Evolutionary conservation across 306 rosid genomes (phyloP), one percentile per base, ranked within the genome.

Genomic region (Malus orientalis): DNA sequence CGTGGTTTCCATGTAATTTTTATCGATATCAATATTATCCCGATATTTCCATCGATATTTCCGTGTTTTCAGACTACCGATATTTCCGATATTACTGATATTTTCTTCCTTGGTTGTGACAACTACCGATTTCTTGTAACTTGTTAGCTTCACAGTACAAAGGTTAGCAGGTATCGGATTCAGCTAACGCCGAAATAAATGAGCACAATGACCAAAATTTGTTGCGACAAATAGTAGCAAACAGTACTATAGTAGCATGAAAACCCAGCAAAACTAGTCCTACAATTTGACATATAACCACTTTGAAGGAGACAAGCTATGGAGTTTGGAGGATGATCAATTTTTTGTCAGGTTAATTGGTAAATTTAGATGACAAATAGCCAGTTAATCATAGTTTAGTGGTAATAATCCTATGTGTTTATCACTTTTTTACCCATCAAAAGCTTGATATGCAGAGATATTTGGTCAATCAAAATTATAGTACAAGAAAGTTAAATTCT

Each of bases 401-500:
- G 66, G 55, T 27, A 27, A 61, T 23, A 20, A 61, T 13, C 38
- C 20, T 25, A 25, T 14, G 66, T 13, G 33, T 27, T 13, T 3
- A 27, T 61, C 14, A 30, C 5, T 0, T 18, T 18, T 64, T 18
- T 8, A 11, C n/a, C n/a, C 22, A 64, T 30, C 6, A 64, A 20
- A 32, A 64, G 44, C 67, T 61, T 7, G 32, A 61, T 23, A 11
- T 10, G 63, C 63, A 22, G 55, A 49, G 19, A 49, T 49, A 51
- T 16, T 22, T 27, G 19, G 36, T 11, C 20, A 61, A 27, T 61
- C 32, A 61, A 27, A 60, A 27, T 18, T 12, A 5, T 20, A 30
- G 42, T 20, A 63, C 12, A 9, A 55, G 81, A 71, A 75, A 4
- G 78, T 53, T 78, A 72, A 71, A 30, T 20, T 76, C 66, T 40